These are phyloP conservation scores for Nectriaceae sp. DNA, from an alignment of 2,329 filamentous ascomycete genomes.

Conservation along the genomic window DNA sequence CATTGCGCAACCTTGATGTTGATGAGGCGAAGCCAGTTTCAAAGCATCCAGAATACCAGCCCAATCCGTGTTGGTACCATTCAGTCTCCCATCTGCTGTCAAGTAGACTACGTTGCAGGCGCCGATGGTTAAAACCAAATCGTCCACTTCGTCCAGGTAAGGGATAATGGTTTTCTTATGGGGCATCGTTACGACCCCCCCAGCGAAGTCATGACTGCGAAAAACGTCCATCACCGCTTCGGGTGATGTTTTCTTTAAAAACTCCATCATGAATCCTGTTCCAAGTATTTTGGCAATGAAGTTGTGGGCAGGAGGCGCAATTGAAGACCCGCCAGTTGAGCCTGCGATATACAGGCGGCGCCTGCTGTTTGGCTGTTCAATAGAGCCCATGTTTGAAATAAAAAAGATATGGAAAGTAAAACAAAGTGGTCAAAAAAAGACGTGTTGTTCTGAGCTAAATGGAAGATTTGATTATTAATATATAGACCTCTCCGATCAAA, in stretches of 20 bases:
- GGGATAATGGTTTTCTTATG: slow-evolving; percentile 40
- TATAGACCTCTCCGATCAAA: too few species aligned
- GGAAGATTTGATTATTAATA: too few species aligned
- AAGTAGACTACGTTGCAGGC: slow-evolving; percentile 43
- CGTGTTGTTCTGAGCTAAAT: too few species aligned
- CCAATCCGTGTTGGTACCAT: slow-evolving; percentile 47
- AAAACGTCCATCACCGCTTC: slow-evolving; percentile 34
- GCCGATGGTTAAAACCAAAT: slow-evolving; percentile 35
- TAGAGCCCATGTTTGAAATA: too few species aligned
- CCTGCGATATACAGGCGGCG: too few species aligned
- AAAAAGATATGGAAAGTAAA: too few species aligned
- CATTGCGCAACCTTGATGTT: slow-evolving; percentile 39
- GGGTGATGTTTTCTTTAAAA: slow-evolving; percentile 33
- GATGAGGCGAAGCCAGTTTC: too few species aligned
- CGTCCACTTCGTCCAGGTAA: slow-evolving; percentile 39
- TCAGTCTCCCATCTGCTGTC: slow-evolving; percentile 26
- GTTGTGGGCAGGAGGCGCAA: slow-evolving; percentile 43
- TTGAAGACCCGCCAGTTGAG: too few species aligned
- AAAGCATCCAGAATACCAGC: too few species aligned
- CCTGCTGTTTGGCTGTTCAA: too few species aligned
- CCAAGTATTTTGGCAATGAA: slow-evolving; percentile 36
- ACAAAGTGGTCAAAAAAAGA: too few species aligned
- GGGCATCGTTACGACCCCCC: slow-evolving; percentile 38
- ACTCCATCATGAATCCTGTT: slow-evolving; percentile 32
- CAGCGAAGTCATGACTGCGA: slow-evolving; percentile 28